Conservation (phyloP, 2,329 filamentous ascomycete genomes). For the Thielaviopsis euricoi region DNA sequence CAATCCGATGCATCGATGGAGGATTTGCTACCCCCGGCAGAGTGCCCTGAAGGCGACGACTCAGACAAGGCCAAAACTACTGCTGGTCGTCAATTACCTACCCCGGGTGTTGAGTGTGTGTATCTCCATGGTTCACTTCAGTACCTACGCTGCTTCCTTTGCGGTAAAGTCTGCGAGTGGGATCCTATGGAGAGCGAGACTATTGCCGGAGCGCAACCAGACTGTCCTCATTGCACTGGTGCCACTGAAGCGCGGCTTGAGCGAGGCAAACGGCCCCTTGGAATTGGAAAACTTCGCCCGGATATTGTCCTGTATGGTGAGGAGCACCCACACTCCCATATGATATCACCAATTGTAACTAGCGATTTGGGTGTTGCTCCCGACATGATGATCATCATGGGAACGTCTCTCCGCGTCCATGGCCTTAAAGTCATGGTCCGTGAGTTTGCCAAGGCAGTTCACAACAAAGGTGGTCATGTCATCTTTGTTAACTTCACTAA, state of each 20-base stretch:
- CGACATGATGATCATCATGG: slow-evolving; percentile 52
- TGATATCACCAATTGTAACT: slow-evolving; percentile 51
- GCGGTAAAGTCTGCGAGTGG: slow-evolving; percentile 41
- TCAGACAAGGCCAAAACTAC: background rate
- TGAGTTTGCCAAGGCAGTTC: slow-evolving; percentile 56
- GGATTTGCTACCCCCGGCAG: background rate
- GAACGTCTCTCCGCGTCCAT: slow-evolving; percentile 55
- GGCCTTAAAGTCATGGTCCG: slow-evolving; percentile 54
- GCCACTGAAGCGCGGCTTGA: slow-evolving; percentile 46
- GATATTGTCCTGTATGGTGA: slow-evolving; percentile 63
- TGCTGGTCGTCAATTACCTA: slow-evolving; percentile 13
- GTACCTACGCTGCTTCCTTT: slow-evolving; percentile 46
- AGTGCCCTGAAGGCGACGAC: slow-evolving; percentile 3
- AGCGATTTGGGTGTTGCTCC: slow-evolving; percentile 49
- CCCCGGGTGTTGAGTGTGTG: slow-evolving; percentile 43
- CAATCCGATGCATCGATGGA: background rate
- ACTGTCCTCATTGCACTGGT: slow-evolving; percentile 47
- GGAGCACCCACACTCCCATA: slow-evolving; percentile 51
- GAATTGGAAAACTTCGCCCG: slow-evolving; percentile 50
- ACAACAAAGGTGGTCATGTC: slow-evolving; percentile 50
- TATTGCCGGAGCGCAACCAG: slow-evolving; percentile 46
- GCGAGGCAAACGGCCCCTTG: slow-evolving; percentile 48
- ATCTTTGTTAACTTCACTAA: slow-evolving; percentile 60
- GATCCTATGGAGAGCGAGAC: slow-evolving; percentile 40
- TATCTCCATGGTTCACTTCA: slow-evolving; percentile 55